phyloP scores from a whole-genome alignment of 495 filamentous ascomycete genomes.

The Sordaria brevicollis region DNA sequence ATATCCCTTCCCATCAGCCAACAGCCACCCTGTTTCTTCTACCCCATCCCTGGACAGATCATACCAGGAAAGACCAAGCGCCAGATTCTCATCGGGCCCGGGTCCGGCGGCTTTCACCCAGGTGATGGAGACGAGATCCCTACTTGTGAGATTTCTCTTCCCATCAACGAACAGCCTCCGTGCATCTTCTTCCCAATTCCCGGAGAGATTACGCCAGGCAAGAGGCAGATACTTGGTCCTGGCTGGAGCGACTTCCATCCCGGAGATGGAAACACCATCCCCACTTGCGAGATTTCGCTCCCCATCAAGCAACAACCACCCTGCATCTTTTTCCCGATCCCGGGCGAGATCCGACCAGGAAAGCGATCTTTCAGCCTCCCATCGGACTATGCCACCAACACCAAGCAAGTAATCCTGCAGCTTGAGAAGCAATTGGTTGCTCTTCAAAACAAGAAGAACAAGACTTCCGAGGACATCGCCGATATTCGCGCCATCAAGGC shows the following conservation, averaged over 20 bases:
- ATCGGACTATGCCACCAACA: conserved; percentile 9
- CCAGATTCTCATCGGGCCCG: conserved; percentile 11
- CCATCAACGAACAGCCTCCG: conserved; percentile 9
- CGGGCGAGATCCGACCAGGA: background rate
- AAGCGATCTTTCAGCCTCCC: conserved; percentile 6
- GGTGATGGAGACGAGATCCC: conserved; percentile 5
- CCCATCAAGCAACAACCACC: background rate
- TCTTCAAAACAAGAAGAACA: conserved; percentile 22
- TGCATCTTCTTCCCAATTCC: conserved; percentile 21
- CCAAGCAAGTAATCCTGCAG: conserved; percentile 15
- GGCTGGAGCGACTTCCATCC: background rate
- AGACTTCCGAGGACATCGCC: conserved; percentile 12
- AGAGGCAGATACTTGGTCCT: background rate
- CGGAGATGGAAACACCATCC: background rate
- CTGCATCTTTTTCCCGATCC: background rate
- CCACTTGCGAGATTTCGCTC: background rate
- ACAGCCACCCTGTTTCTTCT: background rate
- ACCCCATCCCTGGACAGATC: background rate
- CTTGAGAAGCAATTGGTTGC: conserved; percentile 14
- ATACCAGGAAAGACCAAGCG: conserved; percentile 9
- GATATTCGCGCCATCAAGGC: conserved; percentile 17
- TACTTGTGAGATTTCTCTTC: conserved; percentile 6
- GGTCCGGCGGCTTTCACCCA: conserved; percentile 3
- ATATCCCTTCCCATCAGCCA: background rate
- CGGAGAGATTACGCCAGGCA: conserved; percentile 11